These are phyloP conservation scores for Penicillium psychrofluorescens DNA, from an alignment of 495 filamentous ascomycete species.

Conservation along the genomic window DNA sequence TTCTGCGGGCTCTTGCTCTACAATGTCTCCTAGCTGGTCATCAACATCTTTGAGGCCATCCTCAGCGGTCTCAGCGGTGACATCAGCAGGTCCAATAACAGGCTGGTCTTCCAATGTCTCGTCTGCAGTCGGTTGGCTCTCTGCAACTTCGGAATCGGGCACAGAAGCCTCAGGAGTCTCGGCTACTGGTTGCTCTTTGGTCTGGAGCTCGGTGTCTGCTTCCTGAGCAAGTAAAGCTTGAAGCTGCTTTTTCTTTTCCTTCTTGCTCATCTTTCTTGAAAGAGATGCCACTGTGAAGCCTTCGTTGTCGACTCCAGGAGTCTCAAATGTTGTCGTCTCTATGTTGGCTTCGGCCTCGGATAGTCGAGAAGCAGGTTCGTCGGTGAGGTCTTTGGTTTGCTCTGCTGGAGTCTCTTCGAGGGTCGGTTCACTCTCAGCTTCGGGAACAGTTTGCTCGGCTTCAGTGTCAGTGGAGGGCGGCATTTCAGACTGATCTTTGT, in stretches of 20 bases:
- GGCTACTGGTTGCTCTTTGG: background rate
- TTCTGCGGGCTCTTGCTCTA: background rate
- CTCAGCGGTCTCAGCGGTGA: background rate
- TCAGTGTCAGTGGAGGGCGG: background rate
- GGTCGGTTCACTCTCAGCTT: background rate
- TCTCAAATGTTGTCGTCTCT: constrained; percentile 1
- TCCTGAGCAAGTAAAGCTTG: constrained; percentile 7
- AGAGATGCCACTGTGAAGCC: constrained; percentile 5
- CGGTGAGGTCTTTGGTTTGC: background rate
- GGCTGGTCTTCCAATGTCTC: no score
- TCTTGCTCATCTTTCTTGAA: constrained; percentile 23
- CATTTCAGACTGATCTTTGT: no score
- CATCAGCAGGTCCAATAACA: background rate
- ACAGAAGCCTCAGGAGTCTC: background rate
- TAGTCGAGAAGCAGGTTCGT: background rate
- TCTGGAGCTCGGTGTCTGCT: background rate
- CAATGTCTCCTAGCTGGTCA: no score
- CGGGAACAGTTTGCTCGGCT: background rate
- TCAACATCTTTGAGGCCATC: background rate
- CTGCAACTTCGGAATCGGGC: background rate
- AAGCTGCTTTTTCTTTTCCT: constrained; percentile 26
- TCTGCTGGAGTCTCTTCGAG: constrained; percentile 1
- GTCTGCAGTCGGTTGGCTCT: background rate
- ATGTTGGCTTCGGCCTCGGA: constrained; percentile 3
- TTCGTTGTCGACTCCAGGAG: constrained; percentile 1